Evolutionary conservation across 2,329 filamentous ascomycete species (phyloP), one percentile per base, ranked within the genome.

Genomic region (Colletotrichum costaricense): DNA sequence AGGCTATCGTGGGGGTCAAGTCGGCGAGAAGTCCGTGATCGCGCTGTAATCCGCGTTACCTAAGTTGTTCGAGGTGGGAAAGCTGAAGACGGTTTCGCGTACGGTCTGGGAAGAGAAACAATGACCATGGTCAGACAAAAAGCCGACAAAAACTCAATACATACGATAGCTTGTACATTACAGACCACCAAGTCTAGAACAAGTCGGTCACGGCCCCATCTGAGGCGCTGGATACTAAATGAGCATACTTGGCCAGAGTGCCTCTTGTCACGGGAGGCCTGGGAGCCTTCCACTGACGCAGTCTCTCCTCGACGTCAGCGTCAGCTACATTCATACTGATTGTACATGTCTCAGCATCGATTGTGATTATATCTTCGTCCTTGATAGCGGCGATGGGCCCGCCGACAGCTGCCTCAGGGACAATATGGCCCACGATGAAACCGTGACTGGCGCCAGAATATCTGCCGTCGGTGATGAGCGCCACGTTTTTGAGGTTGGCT

Each of bases 361-460:
- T 98, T 4, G 93, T 95, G 66, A 98, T 91, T 28, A 89, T 83
- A 82, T 98, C 96, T 2, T 94, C 96, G 78, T 97, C 89, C 77
- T 86, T 81, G 2, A 98, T 94, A 7, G 97, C 85, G 0, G 93
- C 95, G 79, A 98, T 95, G 0, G 96, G 95, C 0, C 96, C 96
- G 19, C 96, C 96, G 1, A 93, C 92, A 1, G 94, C 94, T 0
- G 96, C 96, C 83, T 98, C 96, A 2, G 96, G 96, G 3, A 94
- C 93, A 16, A 98, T 94, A 79, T 98, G 95, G 1, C 96, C 96
- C 19, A 98, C 94, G 79, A 98, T 97, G 82, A 98, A 98, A 0
- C 95, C 95, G 81, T 98, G 95, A 67, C 90, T 93, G 2, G 95
- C 96, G 38, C 96, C 96, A 58, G 90, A 93, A 82, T 98, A 98